These are phyloP conservation scores for Heliocybe sulcata DNA, from an alignment of 1,284 basidiomycete species.

Conservation along the genomic window DNA sequence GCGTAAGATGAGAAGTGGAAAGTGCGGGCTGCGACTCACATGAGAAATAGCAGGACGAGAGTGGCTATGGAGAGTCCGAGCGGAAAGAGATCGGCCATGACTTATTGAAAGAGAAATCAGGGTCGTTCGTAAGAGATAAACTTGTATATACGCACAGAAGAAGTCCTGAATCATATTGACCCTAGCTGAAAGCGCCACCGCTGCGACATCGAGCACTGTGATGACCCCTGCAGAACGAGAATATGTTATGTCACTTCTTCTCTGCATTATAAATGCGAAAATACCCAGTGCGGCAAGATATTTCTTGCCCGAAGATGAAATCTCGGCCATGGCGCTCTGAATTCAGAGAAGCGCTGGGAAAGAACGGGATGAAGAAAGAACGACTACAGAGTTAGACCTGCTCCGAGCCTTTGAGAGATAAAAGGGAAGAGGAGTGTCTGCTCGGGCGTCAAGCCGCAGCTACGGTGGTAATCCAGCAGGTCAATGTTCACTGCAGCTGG, in stretches of 20 bases:
- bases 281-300: background rate
- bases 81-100: conserved; percentile 51
- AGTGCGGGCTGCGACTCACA: conserved; percentile 23
- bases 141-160: conserved; percentile 39
- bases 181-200: conserved; percentile 34
- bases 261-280: background rate
- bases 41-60: conserved; percentile 30
- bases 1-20: background rate
- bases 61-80: conserved; percentile 48
- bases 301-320: conserved; percentile 1
- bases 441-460: background rate
- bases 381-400: background rate
- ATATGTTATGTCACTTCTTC: background rate
- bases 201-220: background rate
- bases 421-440: background rate
- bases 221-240: background rate
- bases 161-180: conserved; percentile 53
- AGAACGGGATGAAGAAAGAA: background rate
- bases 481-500: background rate
- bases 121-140: background rate
- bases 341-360: background rate
- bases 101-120: conserved; percentile 24
- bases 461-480: background rate
- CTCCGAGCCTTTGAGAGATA: background rate
- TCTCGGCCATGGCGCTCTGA: background rate